These are phyloP conservation scores for Pyrenochaeta sp. DNA, from an alignment of 2,329 filamentous ascomycete genomes.

Conservation along the genomic window DNA sequence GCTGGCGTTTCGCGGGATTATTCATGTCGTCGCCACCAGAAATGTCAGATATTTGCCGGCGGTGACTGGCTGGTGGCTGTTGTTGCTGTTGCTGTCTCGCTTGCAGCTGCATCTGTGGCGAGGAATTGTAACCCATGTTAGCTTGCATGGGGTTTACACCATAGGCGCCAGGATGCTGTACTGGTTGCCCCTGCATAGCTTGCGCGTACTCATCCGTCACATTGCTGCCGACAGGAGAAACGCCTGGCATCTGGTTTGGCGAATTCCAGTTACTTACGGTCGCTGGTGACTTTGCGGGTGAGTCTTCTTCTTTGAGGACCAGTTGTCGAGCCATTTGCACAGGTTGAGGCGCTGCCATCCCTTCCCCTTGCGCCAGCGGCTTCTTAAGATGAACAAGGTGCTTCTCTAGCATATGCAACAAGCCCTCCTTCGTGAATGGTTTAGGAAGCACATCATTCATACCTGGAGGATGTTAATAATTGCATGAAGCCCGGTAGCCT, in stretches of 20 bases:
- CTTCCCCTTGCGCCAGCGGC: slow-evolving; percentile 54
- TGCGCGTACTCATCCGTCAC: slow-evolving; percentile 58
- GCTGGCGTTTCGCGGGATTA: slow-evolving; percentile 65
- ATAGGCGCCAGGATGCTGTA: slow-evolving; percentile 49
- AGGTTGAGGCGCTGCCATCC: slow-evolving; percentile 62
- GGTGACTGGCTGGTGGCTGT: slow-evolving; percentile 48
- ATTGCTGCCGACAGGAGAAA: slow-evolving; percentile 62
- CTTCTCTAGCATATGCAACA: slow-evolving; percentile 84
- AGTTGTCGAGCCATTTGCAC: slow-evolving; percentile 63
- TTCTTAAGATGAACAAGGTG: slow-evolving; percentile 87
- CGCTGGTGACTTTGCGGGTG: slow-evolving; percentile 68
- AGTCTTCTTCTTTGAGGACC: slow-evolving; percentile 67
- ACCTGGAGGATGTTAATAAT: slow-evolving; percentile 63
- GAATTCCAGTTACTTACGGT: slow-evolving; percentile 71
- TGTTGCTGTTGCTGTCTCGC: slow-evolving; percentile 39
- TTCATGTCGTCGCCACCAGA: slow-evolving; percentile 61
- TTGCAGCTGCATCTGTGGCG: slow-evolving; percentile 51
- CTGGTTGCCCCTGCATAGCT: slow-evolving; percentile 50
- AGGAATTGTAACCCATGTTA: slow-evolving; percentile 50
- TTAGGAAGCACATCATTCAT: slow-evolving; percentile 99
- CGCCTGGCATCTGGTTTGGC: slow-evolving; percentile 65
- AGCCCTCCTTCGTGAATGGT: slow-evolving; percentile 87
- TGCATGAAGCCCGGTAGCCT: not conserved
- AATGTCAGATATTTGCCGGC: slow-evolving; percentile 69
- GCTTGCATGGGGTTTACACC: slow-evolving; percentile 46